Base-by-base conservation (phyloP, 495 filamentous ascomycete genomes). In the Thermothielavioides terrestris region DNA sequence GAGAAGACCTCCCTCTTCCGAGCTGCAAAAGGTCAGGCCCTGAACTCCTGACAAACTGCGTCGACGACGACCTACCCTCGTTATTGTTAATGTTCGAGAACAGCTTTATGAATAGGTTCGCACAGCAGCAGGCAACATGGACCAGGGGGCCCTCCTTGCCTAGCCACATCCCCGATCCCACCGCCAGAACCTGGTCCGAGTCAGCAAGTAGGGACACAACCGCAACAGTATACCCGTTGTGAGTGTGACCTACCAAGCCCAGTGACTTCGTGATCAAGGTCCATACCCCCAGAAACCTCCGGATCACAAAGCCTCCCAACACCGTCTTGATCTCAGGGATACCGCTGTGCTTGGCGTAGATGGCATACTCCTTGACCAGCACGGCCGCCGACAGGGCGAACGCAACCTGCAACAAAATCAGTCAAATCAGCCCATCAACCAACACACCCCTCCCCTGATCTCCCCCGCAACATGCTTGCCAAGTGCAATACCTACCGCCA, bases 321-420 rank as follows among this genome's bases (percentile, higher is more conserved):
- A 98, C 81, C 10, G 92, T 97, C 72, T 98, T 98, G 56, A 98
- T 94, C 68, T 98, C 92, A 7, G 92, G 91, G 54, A 98, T 96
- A 60, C 92, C 92, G 63, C 89, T 95, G 57, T 97, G 94, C 61
- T 85, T 89, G 32, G 92, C 92, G 68, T 95, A 88, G 9, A 85
- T 73, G 11, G 90, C 88, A 68, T 88, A 98, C 41, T 77, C 76
- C 56, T 83, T 81, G 17, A 97, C 92, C 34, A 98, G 66, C 32
- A 90, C 55, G 50, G 83, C 85, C 14, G 92, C 91, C 36, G 77
- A 80, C 15, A 79, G 65, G 23, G 92, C 92, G 64, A 96, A 95
- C 23, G 85, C 54, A 18, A 94, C 72, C 86, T 91, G 20, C 15
- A 6, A 18, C 17, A n/a, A n/a, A n/a, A n/a, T n/a, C n/a, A n/a